phyloP scores from a whole-genome alignment of 768 basidiomycete species.

The Pluteus cervinus region DNA sequence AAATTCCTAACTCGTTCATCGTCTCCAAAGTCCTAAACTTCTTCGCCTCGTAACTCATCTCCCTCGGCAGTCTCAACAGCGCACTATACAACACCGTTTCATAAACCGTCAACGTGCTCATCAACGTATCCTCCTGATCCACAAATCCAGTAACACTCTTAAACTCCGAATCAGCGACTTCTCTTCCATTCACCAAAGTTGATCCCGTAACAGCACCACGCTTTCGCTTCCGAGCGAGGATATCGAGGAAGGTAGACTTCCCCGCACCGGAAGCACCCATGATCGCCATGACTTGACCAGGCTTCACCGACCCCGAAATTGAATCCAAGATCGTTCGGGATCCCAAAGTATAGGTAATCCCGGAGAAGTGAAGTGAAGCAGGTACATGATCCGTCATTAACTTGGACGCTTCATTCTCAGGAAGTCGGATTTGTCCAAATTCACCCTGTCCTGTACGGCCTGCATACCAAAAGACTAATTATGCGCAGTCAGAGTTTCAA shows the following conservation, averaged over 20 bases:
- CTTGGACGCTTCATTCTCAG: slow-evolving; percentile 74
- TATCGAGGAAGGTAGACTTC: slow-evolving; percentile 94
- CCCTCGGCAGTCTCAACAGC: slow-evolving; percentile 80
- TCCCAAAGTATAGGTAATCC: slow-evolving; percentile 73
- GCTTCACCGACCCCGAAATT: slow-evolving; percentile 78
- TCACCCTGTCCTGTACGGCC: slow-evolving; percentile 68
- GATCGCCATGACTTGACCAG: slow-evolving; percentile 90
- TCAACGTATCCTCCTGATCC: slow-evolving; percentile 96
- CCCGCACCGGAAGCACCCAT: slow-evolving; percentile 98
- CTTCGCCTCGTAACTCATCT: slow-evolving; percentile 96
- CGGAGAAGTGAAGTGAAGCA: slow-evolving; percentile 85
- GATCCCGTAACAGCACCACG: slow-evolving; percentile 69
- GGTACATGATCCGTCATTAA: slow-evolving; percentile 95
- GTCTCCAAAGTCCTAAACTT: slow-evolving; percentile 92
- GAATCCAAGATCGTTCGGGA: slow-evolving; percentile 66
- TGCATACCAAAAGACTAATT: slow-evolving; percentile 79
- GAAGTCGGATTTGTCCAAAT: slow-evolving; percentile 68
- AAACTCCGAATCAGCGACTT: slow-evolving; percentile 69
- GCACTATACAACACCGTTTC: slow-evolving; percentile 97
- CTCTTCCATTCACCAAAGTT: slow-evolving; percentile 82
- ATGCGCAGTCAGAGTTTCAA: slow-evolving; percentile 1
- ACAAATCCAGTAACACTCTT: slow-evolving; percentile 90
- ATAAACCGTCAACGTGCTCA: slow-evolving; percentile 96
- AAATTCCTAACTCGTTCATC: slow-evolving; percentile 91
- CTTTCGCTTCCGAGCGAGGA: slow-evolving; percentile 88